Conservation (phyloP, 352 stramenopile genomes). For the Phytophthora gonapodyides region DNA sequence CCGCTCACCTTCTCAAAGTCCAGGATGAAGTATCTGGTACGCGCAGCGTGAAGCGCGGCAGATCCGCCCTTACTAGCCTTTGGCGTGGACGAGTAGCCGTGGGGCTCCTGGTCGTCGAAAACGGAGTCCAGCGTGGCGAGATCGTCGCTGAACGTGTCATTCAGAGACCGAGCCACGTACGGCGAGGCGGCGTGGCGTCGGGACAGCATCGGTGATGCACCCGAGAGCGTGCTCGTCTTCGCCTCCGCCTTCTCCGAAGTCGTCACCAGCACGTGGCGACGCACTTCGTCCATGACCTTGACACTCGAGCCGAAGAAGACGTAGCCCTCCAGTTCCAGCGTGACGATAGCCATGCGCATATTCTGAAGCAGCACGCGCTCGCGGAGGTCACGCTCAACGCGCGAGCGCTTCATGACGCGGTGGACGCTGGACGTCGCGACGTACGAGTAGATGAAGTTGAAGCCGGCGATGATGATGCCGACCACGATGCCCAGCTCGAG, state of each 20-base stretch:
- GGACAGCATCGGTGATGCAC: constrained; percentile 29
- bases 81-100: constrained; percentile 48
- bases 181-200: constrained; percentile 25
- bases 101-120: constrained; percentile 43
- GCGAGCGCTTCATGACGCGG: constrained; percentile 80
- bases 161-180: constrained; percentile 36
- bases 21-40: constrained; percentile 87
- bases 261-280: constrained; percentile 77
- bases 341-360: constrained; percentile 83
- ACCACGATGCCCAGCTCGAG: constrained; percentile 95
- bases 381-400: constrained; percentile 78
- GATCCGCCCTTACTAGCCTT: constrained; percentile 30
- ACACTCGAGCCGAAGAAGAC: constrained; percentile 90
- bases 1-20: constrained; percentile 90
- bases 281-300: constrained; percentile 88
- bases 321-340: constrained; percentile 83
- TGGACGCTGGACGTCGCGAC: constrained; percentile 71
- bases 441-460: constrained; percentile 91
- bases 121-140: constrained; percentile 68
- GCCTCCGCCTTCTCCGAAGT: constrained; percentile 41
- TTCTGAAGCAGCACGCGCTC: constrained; percentile 75
- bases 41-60: constrained; percentile 60
- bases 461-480: constrained; percentile 89
- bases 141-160: constrained; percentile 47
- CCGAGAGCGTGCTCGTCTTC: constrained; percentile 26